Base-by-base conservation (phyloP, 768 basidiomycete species). In the Udeniomyces megalosporus region DNA sequence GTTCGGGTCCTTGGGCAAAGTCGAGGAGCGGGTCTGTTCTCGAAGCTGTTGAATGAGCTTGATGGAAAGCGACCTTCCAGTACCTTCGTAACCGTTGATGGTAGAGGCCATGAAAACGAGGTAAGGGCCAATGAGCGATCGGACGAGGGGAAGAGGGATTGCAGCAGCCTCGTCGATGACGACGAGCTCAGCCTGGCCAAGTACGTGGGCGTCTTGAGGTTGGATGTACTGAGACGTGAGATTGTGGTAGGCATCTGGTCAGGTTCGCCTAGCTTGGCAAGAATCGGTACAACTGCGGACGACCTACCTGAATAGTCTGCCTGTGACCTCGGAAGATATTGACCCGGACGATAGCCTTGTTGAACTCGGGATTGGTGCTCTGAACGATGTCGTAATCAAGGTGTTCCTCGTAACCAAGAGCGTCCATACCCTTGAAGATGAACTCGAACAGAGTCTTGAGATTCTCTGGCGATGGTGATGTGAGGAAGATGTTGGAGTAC, bases 21-120 rank as follows among this genome's bases (percentile, higher is more conserved):
- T 57, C 28, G 51, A 65, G 22, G 62, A 45, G 11, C 58, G 80
- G 0, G 88, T 87, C 72, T 82, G 85, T 72, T 97, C 95, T 42
- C 95, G 85, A 3, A 97, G 82, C 72, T 95, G 91, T 73, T 97
- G 88, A 67, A 99, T 86, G 61, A 99, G 85, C 74, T 99, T 99
- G 65, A 99, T 84, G 51, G 91, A 95, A 52, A 99, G 82, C 0
- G 92, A 96, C 29, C 95, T 87, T n/a, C 95, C 95, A 0, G 95
- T 97, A 29, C 95, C 95, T 79, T 97, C 95, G 74, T 99, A 99
- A 45, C 95, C 95, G 72, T 96, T 97, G 76, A 99, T 91, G 0
- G 95, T 99, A n/a, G 91, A 95, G 1, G 95, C 88, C 79, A 97
- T 84, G 78, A 97, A 97, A 55, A 97, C 91, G 38, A 97, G 86